phyloP scores from a whole-genome alignment of 2,329 filamentous ascomycete genomes.

The Aureobasidium pullulans region DNA sequence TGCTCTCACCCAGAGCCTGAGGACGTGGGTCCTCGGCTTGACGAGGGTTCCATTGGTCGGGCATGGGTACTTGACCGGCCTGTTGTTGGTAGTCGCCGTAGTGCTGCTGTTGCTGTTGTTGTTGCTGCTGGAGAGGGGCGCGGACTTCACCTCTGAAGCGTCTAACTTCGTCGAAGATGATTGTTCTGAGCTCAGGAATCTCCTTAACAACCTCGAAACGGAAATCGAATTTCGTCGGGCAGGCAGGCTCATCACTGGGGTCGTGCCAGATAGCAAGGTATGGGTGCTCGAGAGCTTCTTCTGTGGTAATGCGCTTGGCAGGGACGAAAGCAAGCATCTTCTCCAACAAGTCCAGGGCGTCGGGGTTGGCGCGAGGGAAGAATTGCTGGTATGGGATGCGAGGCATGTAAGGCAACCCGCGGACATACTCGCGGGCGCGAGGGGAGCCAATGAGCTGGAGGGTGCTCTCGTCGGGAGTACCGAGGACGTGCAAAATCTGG shows the following conservation, averaged over 20 bases:
- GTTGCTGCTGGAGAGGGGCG: slow-evolving; percentile 39
- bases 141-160: slow-evolving; percentile 58
- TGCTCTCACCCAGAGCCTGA: slow-evolving; percentile 35
- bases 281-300: slow-evolving; percentile 89
- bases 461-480: slow-evolving; percentile 92
- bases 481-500: slow-evolving; percentile 96
- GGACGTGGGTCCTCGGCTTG: slow-evolving; percentile 56
- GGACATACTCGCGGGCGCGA: slow-evolving; percentile 94
- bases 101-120: slow-evolving; percentile 35
- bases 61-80: slow-evolving; percentile 51
- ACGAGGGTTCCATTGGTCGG: slow-evolving; percentile 51
- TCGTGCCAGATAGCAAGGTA: slow-evolving; percentile 99
- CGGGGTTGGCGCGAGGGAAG: slow-evolving; percentile 91
- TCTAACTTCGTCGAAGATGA: slow-evolving; percentile 93
- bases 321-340: slow-evolving; percentile 98
- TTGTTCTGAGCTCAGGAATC: slow-evolving; percentile 86
- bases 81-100: slow-evolving; percentile 32
- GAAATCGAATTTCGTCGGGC: slow-evolving; percentile 94
- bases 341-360: slow-evolving; percentile 90
- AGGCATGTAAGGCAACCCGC: slow-evolving; percentile 76
- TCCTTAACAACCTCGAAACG: slow-evolving; percentile 97
- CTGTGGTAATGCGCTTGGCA: slow-evolving; percentile 84
- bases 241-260: slow-evolving; percentile 87
- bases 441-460: slow-evolving; percentile 89
- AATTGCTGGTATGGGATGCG: slow-evolving; percentile 84